Base-by-base conservation (phyloP, 495 filamentous ascomycete species). In the Baudoinia panamericana region DNA sequence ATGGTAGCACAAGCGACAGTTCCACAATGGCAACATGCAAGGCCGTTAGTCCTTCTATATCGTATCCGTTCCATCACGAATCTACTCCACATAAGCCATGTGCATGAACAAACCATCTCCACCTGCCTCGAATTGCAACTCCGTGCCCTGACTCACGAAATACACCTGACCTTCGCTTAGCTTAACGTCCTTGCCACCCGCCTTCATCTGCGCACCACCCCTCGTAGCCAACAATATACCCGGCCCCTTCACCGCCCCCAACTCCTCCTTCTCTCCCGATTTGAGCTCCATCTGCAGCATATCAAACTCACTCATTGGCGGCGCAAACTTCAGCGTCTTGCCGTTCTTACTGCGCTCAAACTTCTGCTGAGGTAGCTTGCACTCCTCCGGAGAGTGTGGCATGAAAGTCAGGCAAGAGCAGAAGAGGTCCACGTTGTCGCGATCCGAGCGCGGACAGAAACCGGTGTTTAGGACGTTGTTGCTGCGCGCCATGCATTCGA, bases 401-500 rank as follows among this genome's bases (percentile, higher is more conserved):
- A 62, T 56, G 46, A 84, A 84, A 0, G 67, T 77, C 3, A 85
- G 50, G 1, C 70, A 68, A 22, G 66, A 56, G 23, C 62, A 62
- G 57, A 85, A 86, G 8, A 74, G 43, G 20, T 81, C 73, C 29
- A 75, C 65, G 39, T 60, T 71, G 43, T 82, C 69, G 21, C 78
- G 64, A 18, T 80, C 70, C 0, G 72, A 63, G 0, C 63, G 64
- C 1, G 80, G 79, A 51, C 79, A 84, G 64, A 86, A 83, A 0
- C 82, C 80, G 3, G 70, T 71, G 45, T 80, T 82, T 10, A 86
- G 64, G 18, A 88, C 80, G 39, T 87, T 84, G 59, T 87, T 78
- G 23, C 71, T 78, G 16, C 82, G 73, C 2, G 81, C 82, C 82
- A 90, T 87, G 62, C 82, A 85, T 56, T 87, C 81, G 41, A 90